Evolutionary conservation across 2,329 filamentous ascomycete species (phyloP), one percentile per base, ranked within the genome.

Genomic region (Aureobasidium subglaciale): DNA sequence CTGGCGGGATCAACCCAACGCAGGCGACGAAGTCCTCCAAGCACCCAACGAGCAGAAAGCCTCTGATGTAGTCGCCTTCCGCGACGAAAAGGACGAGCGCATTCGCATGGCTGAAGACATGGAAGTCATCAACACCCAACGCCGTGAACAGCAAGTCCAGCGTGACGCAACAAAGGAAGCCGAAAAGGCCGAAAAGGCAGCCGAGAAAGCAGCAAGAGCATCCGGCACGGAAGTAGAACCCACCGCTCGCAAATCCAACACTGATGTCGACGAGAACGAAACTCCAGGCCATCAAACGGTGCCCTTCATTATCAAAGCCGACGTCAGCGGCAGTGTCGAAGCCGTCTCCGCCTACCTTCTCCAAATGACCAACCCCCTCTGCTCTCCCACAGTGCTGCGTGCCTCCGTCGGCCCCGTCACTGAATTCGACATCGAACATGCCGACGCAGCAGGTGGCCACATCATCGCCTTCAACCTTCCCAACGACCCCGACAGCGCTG

Each of bases 261-360:
- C 62, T 2, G 62, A 66, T 13, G 63, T 69, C 30, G 75, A 76
- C 8, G 71, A 78, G 7, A 75, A 76, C 49, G 65, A 64, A 18
- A 55, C 69, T 1, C 67, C 71, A 27, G 78, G 78, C 0, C 76
- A 78, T 13, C 74, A 78, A 58, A 73, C 79, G 15, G 79, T 96
- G 45, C 87, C 87, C 63, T 93, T 97, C 70, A 83, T 93, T 57
- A 78, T 99, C 73, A 96, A 95, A 71, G 91, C 86, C 54, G 93
- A 99, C 64, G 93, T 97, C 16, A 88, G 87, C 59, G 93, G 93
- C 34, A 97, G 92, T 0, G 90, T 91, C 0, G 93, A 99, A 74
- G 93, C 93, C 2, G 87, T 97, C 2, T 78, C 85, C 58, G 86
- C 88, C 46, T 85, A 86, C 8, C 79, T 99, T 57, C 75, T 84